Base-by-base conservation (phyloP, 2,329 filamentous ascomycete species). In the Thielaviopsis populi region DNA sequence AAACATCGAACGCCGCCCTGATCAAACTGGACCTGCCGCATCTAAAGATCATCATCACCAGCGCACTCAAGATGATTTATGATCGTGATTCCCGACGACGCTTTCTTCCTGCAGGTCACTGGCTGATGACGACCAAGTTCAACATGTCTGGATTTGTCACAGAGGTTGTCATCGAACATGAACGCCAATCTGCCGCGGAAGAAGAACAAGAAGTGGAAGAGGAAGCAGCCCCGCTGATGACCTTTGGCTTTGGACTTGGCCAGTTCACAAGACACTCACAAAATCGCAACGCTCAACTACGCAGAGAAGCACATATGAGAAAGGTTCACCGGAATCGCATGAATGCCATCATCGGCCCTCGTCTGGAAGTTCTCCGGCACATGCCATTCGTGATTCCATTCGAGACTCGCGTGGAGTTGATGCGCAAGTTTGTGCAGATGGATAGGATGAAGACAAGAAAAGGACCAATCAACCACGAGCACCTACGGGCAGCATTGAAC, bases 381-480 rank as follows among this genome's bases (percentile, higher is more conserved):
- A 95, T 99, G 85, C 94, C 94, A 0, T 99, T 97, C 72, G 88
- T 92, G 68, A 94, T 99, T 54, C 94, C 92, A 0, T 99, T 99
- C 69, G 84, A 89, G 43, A 94, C 89, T 0, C 80, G 94, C 58
- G 94, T 99, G 3, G 84, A 91, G 71, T 92, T 97, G 27, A 97
- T 99, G 73, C 84, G 91, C 37, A 85, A 96, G 70, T 97, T 97
- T 69, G 56, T 63, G 24, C 75, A 83, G 37, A 78, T 91, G 3
- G 94, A 99, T 73, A 90, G 94, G 72, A 73, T 79, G 61, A 85
- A 85, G 67, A 78, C 90, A 67, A 79, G 90, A 68, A 77, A 80
- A 33, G 89, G 89, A 0, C 76, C 46, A 22, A 27, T 41, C 46
- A 61, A 62, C 54, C 62, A 63, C 19, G 69, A 33, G 70, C 72